Evolutionary conservation across 495 filamentous ascomycete genomes (phyloP), one percentile per base, ranked within the genome.

Genomic region (Talaromyces wortmannii): DNA sequence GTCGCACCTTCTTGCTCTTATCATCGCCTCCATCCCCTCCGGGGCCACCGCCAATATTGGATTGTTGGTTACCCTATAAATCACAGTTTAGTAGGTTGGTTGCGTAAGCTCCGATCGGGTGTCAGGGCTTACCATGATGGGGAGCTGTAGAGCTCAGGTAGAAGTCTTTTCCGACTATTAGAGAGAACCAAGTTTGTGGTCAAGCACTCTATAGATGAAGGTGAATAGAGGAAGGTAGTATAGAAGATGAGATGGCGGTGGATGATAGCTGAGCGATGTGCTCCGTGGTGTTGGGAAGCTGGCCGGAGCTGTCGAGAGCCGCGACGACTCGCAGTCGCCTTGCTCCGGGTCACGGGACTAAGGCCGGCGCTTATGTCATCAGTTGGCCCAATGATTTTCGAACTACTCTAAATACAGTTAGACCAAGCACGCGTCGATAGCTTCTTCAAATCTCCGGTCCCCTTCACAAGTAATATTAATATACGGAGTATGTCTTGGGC

Each of bases 1-100:
- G 57, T 55, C 74, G 55, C 79, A 96, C 92, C 89, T 97, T 96
- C 77, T 92, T 91, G 60, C 96, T 90, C 73, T 96, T 96, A 23
- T 91, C 88, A 69, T 96, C 88, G 54, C 83, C 85, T 55, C 84
- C 85, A 71, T 91, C 87, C 52, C 83, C 84, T 55, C 88, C 88
- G 55, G 74, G 78, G 45, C 78, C 71, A 45, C 80, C 86, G 57
- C 89, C 88, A 69, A 94, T 85, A 57, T 87, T 89, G 67, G 92
- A 96, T 67, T 94, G 89, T 70, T 89, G 88, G 70, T 92, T 88
- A 70, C 75, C 75, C 75, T 78, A 29, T 68, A 61, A 17, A 61
- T 57, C 6, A 55, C 11, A 36, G 55, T 62, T 71, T 60, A 71
- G 65, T 55, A n/a, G 48, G 55, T 23, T 23, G 23, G 4, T 23